Evolutionary conservation across 257 asterid species (phyloP).

Genomic region (Verbascum thapsus): DNA sequence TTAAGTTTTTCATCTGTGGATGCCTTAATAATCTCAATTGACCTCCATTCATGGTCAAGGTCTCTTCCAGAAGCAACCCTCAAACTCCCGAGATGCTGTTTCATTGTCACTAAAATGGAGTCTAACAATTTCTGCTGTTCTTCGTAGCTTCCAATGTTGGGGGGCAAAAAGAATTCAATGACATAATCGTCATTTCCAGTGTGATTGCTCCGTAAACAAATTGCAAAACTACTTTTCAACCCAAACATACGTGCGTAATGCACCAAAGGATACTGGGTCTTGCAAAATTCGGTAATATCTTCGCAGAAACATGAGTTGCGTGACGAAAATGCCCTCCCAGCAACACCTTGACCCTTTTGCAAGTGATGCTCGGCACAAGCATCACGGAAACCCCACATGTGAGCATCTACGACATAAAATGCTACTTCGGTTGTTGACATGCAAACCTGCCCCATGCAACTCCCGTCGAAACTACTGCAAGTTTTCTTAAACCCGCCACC

Average conservation of each 20-base stretch:
- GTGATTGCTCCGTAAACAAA: constrained; percentile 71
- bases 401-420: constrained; percentile 81
- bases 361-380: constrained; percentile 94
- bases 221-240: constrained; percentile 70
- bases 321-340: constrained; percentile 80
- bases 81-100: constrained; percentile 73
- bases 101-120: constrained; percentile 70
- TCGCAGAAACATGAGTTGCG: constrained; percentile 61
- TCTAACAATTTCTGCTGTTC: constrained; percentile 66
- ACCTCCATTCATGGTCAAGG: constrained; percentile 69
- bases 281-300: constrained; percentile 71
- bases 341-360: constrained; percentile 89
- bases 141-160: constrained; percentile 37
- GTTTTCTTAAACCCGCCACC: constrained; percentile 87
- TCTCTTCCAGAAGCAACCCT: constrained; percentile 85
- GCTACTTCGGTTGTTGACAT: constrained; percentile 89
- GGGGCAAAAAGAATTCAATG: constrained; percentile 76
- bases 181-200: constrained; percentile 85
- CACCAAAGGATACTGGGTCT: constrained; percentile 88
- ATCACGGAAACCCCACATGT: constrained; percentile 84
- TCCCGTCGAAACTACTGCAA: constrained; percentile 94
- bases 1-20: constrained; percentile 48
- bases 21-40: constrained; percentile 62
- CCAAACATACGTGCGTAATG: constrained; percentile 90
- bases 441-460: constrained; percentile 91